Conservation (phyloP, 257 asterid species). For the Solanum appendiculatum region DNA sequence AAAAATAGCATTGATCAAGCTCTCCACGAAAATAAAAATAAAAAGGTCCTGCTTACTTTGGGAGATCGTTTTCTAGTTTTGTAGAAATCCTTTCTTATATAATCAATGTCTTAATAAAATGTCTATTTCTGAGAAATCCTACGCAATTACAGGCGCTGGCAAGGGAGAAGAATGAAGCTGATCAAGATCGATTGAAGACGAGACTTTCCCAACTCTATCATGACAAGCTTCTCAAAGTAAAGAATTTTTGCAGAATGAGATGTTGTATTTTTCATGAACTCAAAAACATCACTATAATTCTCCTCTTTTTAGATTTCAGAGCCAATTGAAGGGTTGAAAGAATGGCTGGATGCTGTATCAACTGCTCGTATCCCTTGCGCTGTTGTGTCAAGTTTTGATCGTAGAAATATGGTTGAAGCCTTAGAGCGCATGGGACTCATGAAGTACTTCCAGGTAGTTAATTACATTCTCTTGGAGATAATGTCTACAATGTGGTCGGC, state of each 20-base stretch:
- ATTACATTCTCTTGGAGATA: not conserved
- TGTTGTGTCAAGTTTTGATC: constrained; percentile 85
- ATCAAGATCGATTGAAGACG: constrained; percentile 53
- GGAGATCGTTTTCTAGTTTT: not conserved
- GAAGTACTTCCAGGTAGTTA: constrained; percentile 74
- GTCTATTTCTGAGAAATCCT: not conserved
- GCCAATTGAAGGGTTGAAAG: constrained; percentile 79
- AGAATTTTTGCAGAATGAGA: constrained; percentile 1
- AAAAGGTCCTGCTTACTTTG: not conserved
- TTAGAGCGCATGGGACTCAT: constrained; percentile 74
- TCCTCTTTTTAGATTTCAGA: constrained; percentile 46
- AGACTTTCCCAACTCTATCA: constrained; percentile 70
- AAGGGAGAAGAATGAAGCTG: constrained; percentile 51
- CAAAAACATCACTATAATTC: not conserved
- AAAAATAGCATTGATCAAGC: not conserved
- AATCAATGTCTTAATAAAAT: not conserved
- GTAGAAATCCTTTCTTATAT: not conserved
- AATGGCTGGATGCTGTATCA: constrained; percentile 89
- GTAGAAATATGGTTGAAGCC: constrained; percentile 62
- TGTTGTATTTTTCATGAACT: not conserved
- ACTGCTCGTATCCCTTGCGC: constrained; percentile 96
- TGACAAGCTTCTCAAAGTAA: constrained; percentile 60
- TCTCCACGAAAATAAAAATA: too few species aligned
- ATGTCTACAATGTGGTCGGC: not conserved
- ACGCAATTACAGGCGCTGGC: constrained; percentile 41